Conservation (phyloP, 1,284 basidiomycete species). For the Heimioporus punctisporus region DNA sequence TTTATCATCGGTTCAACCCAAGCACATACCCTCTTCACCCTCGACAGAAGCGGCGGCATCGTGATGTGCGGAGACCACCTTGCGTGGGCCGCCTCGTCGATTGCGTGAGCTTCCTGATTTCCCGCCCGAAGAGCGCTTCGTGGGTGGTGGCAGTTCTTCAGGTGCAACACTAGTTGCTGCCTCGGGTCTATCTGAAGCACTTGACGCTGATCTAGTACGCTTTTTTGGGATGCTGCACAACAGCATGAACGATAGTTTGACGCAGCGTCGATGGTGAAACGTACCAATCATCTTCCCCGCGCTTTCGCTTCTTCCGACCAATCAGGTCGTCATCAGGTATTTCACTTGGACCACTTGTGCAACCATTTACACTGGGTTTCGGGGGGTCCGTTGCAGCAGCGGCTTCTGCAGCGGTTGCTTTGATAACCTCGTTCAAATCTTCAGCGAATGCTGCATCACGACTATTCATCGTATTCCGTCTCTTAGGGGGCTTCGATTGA, state of each 20-base stretch:
- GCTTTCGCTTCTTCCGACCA: conserved; percentile 73
- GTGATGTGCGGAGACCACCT: conserved; percentile 21
- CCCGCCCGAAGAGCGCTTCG: conserved; percentile 27
- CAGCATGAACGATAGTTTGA: conserved; percentile 16
- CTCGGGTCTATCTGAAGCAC: conserved; percentile 56
- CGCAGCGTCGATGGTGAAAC: conserved; percentile 29
- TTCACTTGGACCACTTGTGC: conserved; percentile 39
- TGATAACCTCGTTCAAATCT: conserved; percentile 72
- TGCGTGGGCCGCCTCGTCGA: conserved; percentile 40
- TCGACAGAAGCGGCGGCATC: conserved; percentile 51
- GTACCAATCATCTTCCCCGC: conserved; percentile 69
- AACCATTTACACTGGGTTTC: conserved; percentile 25
- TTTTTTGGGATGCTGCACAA: conserved; percentile 55
- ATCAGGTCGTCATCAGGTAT: conserved; percentile 47
- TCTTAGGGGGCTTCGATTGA: conserved; percentile 67
- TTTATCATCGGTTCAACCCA: conserved; percentile 11
- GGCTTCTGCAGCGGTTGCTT: conserved; percentile 70
- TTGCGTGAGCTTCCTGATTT: conserved; percentile 39
- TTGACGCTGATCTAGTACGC: conserved; percentile 72
- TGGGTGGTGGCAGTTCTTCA: conserved; percentile 42
- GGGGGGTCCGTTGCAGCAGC: conserved; percentile 43
- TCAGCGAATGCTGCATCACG: conserved; percentile 95
- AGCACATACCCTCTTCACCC: conserved; percentile 64
- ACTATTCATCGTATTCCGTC: conserved; percentile 97
- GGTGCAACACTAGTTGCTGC: conserved; percentile 37